Percentiles rank a stretch among this genome's conserved stretches.
Conservation (phyloP, 306 rosid species). For the Amphicarpaea edgeworthii region DNA sequence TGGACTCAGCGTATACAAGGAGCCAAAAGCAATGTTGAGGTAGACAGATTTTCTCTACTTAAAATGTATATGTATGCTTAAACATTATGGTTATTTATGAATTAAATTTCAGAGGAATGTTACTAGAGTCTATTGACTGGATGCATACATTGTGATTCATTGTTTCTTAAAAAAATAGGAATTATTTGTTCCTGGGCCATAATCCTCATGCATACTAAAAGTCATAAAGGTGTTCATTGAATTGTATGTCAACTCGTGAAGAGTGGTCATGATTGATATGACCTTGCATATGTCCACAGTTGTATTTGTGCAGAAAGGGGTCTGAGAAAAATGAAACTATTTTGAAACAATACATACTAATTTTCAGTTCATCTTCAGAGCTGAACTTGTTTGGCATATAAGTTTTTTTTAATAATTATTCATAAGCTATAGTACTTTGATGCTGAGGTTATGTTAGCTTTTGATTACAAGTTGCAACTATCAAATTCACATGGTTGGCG, state of each 20-base stretch:
- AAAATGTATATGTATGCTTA: constrained; percentile 12
- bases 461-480: neutral
- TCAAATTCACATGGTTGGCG: constrained; percentile 4
- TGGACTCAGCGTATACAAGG: constrained; percentile 99
- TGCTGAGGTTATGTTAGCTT: neutral
- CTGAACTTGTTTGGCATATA: neutral
- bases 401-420: neutral
- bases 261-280: constrained; percentile 2
- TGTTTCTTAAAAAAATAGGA: constrained; percentile 23
- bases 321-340: constrained; percentile 18
- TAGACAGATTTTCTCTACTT: constrained; percentile 40
- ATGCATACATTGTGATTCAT: constrained; percentile 1
- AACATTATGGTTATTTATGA: constrained; percentile 24
- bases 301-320: neutral
- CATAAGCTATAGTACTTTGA: no score
- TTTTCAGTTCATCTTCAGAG: constrained; percentile 1
- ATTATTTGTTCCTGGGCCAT: constrained; percentile 10
- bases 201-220: neutral
- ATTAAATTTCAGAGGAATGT: constrained; percentile 38
- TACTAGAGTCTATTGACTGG: constrained; percentile 7
- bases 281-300: neutral
- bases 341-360: neutral
- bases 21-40: constrained; percentile 95
- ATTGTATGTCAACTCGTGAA: constrained; percentile 15
- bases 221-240: neutral